Conservation (phyloP, 106 monocot species). For the Phalaenopsis equestris region DNA sequence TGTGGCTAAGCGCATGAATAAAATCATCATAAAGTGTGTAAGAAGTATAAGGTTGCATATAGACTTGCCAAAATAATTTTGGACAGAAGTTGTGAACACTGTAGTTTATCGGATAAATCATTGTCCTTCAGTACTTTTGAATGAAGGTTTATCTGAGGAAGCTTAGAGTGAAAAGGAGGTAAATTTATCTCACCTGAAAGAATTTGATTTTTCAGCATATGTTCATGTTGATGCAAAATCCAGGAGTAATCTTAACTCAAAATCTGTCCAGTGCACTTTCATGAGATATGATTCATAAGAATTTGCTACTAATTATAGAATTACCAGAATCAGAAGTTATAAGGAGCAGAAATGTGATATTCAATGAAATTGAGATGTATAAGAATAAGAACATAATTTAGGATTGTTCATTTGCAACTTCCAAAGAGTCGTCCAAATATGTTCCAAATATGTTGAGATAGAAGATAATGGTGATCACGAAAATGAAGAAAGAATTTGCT, state of each 20-base stretch:
- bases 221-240: neutral
- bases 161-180: neutral
- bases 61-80: neutral
- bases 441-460: too few species aligned
- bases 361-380: too few species aligned
- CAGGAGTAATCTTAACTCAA: neutral
- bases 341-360: neutral
- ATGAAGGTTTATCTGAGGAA: neutral
- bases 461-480: too few species aligned
- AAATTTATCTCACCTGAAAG: slow-evolving; percentile 6
- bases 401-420: too few species aligned
- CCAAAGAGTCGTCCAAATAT: neutral
- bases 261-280: neutral
- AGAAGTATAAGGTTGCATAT: slow-evolving; percentile 3
- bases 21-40: neutral
- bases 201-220: slow-evolving; percentile 7
- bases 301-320: neutral
- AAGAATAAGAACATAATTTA: neutral
- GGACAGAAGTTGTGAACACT: neutral
- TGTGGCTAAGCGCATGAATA: neutral
- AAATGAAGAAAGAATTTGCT: neutral
- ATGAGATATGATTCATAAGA: slow-evolving; percentile 5
- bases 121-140: neutral
- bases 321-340: neutral
- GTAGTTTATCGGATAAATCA: neutral